Conservation (phyloP, 352 stramenopile genomes). For the Aphanomyces astaci region DNA sequence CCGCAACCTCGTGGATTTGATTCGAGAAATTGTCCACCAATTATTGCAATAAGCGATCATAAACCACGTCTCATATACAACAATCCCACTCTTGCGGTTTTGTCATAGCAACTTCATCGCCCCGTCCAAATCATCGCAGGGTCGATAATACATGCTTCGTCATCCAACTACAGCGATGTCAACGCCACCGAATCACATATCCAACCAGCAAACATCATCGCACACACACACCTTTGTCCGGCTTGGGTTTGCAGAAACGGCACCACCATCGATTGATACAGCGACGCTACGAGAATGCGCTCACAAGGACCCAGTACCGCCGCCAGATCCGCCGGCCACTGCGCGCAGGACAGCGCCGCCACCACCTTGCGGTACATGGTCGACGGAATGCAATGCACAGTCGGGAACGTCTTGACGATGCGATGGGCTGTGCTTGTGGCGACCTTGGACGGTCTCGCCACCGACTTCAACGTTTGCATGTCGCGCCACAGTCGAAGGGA, state of each 20-base stretch:
- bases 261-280: not conserved
- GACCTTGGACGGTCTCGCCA: not conserved
- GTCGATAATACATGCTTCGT: no score
- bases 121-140: no score
- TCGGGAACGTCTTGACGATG: not conserved
- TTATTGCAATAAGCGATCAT: constrained; percentile 6
- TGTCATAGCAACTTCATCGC: no score
- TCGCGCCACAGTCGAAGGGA: not conserved
- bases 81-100: no score
- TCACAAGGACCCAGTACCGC: not conserved
- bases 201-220: not conserved
- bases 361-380: not conserved
- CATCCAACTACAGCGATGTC: no score
- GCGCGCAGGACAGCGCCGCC: not conserved
- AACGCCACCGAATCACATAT: no score
- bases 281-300: not conserved
- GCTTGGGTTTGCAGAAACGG: not conserved
- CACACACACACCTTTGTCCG: not conserved
- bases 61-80: no score
- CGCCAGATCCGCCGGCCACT: not conserved
- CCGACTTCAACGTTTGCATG: not conserved
- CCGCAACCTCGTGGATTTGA: constrained; percentile 4
- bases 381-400: not conserved
- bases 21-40: constrained; percentile 7
- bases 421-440: not conserved